Evolutionary conservation across 179 eudicot species (phyloP).

Genomic region (Carnegiea gigantea): DNA sequence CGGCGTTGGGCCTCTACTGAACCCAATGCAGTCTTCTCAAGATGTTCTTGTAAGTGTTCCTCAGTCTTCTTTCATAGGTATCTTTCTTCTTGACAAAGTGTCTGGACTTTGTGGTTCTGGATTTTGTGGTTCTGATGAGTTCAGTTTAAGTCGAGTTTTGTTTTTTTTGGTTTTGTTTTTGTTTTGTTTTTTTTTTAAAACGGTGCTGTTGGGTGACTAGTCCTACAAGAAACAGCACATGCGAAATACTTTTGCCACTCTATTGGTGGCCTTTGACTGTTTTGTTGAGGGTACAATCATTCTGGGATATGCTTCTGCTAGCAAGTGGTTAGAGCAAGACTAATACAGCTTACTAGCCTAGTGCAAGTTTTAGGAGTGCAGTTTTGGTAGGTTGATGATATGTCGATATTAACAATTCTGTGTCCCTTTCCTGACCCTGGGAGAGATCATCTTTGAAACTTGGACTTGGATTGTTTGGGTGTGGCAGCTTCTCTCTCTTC

Average conservation of each 20-base stretch:
- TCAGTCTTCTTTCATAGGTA: background rate
- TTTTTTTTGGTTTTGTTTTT: background rate
- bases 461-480: background rate
- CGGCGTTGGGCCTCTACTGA: slow-evolving; percentile 89
- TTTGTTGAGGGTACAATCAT: no score
- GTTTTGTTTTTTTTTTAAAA: no score
- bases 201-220: no score
- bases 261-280: no score
- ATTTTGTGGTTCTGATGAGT: background rate
- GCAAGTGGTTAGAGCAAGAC: no score
- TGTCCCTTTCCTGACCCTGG: background rate
- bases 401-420: background rate
- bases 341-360: background rate
- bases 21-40: slow-evolving; percentile 6
- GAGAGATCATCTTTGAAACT: background rate
- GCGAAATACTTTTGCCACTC: no score
- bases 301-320: no score
- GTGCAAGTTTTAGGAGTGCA: background rate
- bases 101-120: background rate
- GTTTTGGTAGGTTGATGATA: background rate
- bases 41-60: slow-evolving; percentile 19
- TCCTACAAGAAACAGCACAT: no score
- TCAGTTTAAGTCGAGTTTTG: background rate
- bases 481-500: background rate
- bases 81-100: background rate